Evolutionary conservation across 768 basidiomycete species (phyloP).

Genomic region (Lactifluus rugatus): DNA sequence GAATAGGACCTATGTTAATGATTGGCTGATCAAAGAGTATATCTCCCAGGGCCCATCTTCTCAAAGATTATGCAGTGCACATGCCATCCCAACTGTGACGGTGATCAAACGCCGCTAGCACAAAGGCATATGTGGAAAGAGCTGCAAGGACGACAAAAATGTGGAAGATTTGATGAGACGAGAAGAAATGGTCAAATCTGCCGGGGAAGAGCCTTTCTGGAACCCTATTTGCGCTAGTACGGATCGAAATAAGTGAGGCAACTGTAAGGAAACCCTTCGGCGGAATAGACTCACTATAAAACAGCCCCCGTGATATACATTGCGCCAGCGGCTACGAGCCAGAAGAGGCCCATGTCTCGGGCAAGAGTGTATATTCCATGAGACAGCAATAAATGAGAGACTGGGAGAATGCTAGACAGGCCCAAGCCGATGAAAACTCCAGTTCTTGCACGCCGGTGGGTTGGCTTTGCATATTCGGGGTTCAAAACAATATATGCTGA

Average conservation of each 20-base stretch:
- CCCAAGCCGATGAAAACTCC: conserved; percentile 73
- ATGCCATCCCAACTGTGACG: conserved; percentile 32
- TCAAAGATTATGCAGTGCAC: conserved; percentile 1
- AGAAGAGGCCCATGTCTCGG: conserved; percentile 57
- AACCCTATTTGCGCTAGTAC: conserved; percentile 64
- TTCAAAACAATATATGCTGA: conserved; percentile 69
- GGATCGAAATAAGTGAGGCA: conserved; percentile 13
- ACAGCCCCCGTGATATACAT: conserved; percentile 74
- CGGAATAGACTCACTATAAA: conserved; percentile 57
- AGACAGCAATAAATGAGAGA: conserved; percentile 49
- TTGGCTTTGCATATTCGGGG: conserved; percentile 67
- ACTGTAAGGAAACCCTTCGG: conserved; percentile 13
- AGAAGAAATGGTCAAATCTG: conserved; percentile 65
- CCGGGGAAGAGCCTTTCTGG: conserved; percentile 72
- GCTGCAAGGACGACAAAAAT: conserved; percentile 66
- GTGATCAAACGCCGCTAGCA: conserved; percentile 49
- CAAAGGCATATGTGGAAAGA: conserved; percentile 50
- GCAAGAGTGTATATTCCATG: conserved; percentile 50
- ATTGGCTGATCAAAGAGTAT: background rate
- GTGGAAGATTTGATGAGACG: conserved; percentile 90
- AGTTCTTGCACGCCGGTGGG: conserved; percentile 68
- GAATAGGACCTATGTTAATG: background rate
- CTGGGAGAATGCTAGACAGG: conserved; percentile 55
- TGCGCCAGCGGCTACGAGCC: conserved; percentile 58
- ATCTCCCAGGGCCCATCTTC: background rate